Evolutionary conservation across 805 yeast species (phyloP), one percentile per base, ranked within the genome.

Genomic region (Metschnikowia koreensis): DNA sequence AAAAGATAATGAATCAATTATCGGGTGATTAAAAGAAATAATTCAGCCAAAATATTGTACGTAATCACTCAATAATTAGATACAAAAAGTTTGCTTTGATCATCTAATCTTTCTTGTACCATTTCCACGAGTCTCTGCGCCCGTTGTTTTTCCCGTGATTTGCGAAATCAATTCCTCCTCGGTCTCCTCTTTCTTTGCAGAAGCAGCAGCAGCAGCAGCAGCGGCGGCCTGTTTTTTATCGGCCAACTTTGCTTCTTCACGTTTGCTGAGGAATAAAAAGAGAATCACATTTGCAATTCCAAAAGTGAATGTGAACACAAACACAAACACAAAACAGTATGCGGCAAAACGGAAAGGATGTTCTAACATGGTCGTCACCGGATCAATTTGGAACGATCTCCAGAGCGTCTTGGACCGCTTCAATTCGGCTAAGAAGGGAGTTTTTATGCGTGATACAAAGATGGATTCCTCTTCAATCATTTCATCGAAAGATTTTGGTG

Each of bases 331-430:
- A 13, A 74, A 68, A 28, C 80, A 69, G 60, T 80, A 82, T 33
- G 76, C 61, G 15, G 79, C 69, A 45, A 81, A 81, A 57, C 79
- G 82, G 41, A 74, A 66, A 2, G 87, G 87, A 55, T 79, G 73
- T 22, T 66, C 63, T 28, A 69, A 54, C 27, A 83, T 57, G 1
- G 81, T 73, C 12, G 58, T 60, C 15, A 75, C 51, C 27, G 89
- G 89, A 50, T 75, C 74, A 6, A 55, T 58, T 39, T 69, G 54
- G 58, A 82, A 71, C 22, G 73, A 79, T 28, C 53, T 57, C 55
- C 77, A 60, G 58, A 68, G 74, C 17, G 61, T 66, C 41, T 66
- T 61, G 17, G 73, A 68, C 17, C 64, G 63, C 28, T 56, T 41
- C 39, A 52, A 52, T 40, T 68, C 69, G 3, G 37, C 34, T 44